Evolutionary conservation across 331 rosid species (phyloP).

Genomic region (Erythrophleum ivorense): DNA sequence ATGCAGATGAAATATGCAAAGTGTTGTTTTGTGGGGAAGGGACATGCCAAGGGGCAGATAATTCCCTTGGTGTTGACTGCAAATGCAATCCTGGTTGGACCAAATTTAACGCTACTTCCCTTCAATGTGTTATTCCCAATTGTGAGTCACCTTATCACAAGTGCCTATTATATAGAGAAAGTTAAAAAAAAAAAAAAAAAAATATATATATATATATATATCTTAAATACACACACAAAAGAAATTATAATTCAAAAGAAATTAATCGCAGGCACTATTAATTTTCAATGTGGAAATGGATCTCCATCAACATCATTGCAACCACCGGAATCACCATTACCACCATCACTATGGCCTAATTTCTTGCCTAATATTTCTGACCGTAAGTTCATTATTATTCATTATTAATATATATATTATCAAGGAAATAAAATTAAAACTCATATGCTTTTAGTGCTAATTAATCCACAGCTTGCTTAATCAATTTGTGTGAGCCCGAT

Average conservation of each 20-base stretch:
- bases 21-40: slow-evolving; percentile 45
- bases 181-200: too few relatives aligned
- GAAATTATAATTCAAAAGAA: background rate
- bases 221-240: background rate
- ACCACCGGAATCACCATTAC: background rate
- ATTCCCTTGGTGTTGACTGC: slow-evolving; percentile 9
- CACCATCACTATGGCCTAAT: too few relatives aligned
- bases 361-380: slow-evolving; percentile 4
- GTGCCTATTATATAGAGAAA: too few relatives aligned
- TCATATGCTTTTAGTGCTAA: background rate
- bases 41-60: slow-evolving; percentile 17
- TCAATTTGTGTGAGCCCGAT: slow-evolving; percentile 55
- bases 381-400: slow-evolving; percentile 40
- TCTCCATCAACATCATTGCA: background rate
- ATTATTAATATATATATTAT: background rate
- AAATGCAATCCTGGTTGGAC: slow-evolving; percentile 50
- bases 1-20: slow-evolving; percentile 38
- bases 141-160: slow-evolving; percentile 26
- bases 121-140: slow-evolving; percentile 44
- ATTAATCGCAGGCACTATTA: slow-evolving; percentile 57
- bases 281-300: slow-evolving; percentile 48
- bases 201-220: background rate
- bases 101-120: background rate
- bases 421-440: background rate
- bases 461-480: slow-evolving; percentile 55